Conservation (phyloP, 345 rosid species). For the Pistacia atlantica region DNA sequence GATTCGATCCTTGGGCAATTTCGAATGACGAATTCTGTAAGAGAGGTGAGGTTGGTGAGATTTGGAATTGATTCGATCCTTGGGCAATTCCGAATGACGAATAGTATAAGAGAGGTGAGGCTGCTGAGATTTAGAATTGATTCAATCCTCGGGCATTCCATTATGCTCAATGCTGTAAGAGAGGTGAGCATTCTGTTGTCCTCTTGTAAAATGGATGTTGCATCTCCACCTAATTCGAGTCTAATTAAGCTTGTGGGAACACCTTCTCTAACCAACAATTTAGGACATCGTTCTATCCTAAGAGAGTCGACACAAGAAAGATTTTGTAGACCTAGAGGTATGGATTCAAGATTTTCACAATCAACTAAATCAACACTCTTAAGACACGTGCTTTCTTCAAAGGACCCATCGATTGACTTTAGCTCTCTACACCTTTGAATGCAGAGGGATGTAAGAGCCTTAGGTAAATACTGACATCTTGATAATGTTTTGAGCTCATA, state of each 20-base stretch:
- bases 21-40: rapidly evolving
- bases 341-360: neutral
- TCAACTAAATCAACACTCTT: too few relatives aligned
- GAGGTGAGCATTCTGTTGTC: neutral
- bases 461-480: neutral
- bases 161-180: neutral
- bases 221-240: neutral
- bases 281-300: neutral
- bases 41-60: neutral
- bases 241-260: neutral
- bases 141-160: neutral
- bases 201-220: neutral
- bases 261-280: neutral
- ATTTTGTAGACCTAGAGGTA: neutral
- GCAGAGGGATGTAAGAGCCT: neutral
- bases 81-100: too few relatives aligned
- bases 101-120: too few relatives aligned
- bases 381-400: too few relatives aligned
- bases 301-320: neutral
- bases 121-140: neutral
- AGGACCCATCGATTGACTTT: neutral
- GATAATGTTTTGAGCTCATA: neutral
- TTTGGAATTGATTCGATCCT: neutral
- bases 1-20: too few relatives aligned
- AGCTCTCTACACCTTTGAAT: neutral